phyloP scores from a whole-genome alignment of 352 stramenopile genomes.

The Pythium phragmitis region DNA sequence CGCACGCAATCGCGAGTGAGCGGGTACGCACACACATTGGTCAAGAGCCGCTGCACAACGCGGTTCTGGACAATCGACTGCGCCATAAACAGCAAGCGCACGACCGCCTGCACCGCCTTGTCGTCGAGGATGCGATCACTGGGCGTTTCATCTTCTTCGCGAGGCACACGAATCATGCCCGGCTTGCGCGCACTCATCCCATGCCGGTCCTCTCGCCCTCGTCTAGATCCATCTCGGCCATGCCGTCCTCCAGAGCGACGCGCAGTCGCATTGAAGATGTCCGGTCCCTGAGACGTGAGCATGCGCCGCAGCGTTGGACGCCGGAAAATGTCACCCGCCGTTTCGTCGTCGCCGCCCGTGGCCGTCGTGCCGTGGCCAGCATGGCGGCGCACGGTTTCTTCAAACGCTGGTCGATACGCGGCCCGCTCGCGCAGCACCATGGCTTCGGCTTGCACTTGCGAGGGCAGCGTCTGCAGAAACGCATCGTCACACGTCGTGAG shows the following conservation, averaged over 20 bases:
- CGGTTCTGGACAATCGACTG: constrained; percentile 82
- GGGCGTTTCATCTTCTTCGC: constrained; percentile 65
- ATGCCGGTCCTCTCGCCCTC: constrained; percentile 29
- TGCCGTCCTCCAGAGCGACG: constrained; percentile 41
- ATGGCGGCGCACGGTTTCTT: constrained; percentile 35
- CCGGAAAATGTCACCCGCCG: constrained; percentile 59
- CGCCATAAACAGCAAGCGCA: constrained; percentile 79
- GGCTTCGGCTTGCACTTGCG: constrained; percentile 94
- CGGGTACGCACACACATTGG: constrained; percentile 82
- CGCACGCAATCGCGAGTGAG: constrained; percentile 63
- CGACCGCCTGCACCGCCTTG: constrained; percentile 54
- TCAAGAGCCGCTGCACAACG: constrained; percentile 73
- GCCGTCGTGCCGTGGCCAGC: constrained; percentile 19
- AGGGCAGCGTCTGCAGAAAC: constrained; percentile 94
- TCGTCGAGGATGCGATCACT: constrained; percentile 71
- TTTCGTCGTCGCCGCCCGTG: constrained; percentile 27
- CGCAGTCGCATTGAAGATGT: constrained; percentile 33
- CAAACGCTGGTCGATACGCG: constrained; percentile 70
- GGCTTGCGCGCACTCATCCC: constrained; percentile 27
- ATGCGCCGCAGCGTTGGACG: constrained; percentile 77
- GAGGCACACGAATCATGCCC: constrained; percentile 71
- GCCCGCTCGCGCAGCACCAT: constrained; percentile 94
- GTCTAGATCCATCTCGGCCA: constrained; percentile 41
- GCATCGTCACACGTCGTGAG: constrained; percentile 95
- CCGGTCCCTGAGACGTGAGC: constrained; percentile 69